phyloP scores from a whole-genome alignment of 441 rosid species.

The Caryocar brasiliense region DNA sequence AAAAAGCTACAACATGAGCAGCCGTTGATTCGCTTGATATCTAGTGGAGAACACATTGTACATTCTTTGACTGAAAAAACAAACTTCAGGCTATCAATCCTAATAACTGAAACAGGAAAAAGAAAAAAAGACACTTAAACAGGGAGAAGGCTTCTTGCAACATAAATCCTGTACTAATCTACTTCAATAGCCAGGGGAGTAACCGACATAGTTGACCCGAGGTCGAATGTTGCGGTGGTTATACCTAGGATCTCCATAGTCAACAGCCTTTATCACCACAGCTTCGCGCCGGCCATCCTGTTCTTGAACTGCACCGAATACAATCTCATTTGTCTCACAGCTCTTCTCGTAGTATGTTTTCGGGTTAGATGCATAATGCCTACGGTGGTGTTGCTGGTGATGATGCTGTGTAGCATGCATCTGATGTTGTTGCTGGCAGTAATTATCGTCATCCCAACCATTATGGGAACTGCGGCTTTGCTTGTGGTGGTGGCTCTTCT shows the following conservation, averaged over 20 bases:
- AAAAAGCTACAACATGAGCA: too few species aligned
- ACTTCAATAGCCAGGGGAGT: slow-evolving; percentile 36
- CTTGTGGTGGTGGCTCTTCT: slow-evolving; percentile 33
- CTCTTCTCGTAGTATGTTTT: slow-evolving; percentile 55
- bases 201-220: slow-evolving; percentile 50
- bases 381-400: slow-evolving; percentile 38
- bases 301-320: slow-evolving; percentile 85
- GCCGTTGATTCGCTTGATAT: too few species aligned
- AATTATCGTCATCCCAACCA: slow-evolving; percentile 34
- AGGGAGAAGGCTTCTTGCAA: too few species aligned
- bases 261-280: slow-evolving; percentile 85
- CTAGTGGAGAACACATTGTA: too few species aligned
- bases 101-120: too few species aligned
- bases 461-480: slow-evolving; percentile 37
- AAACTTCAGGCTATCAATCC: too few species aligned
- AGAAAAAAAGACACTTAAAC: too few species aligned
- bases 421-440: slow-evolving; percentile 31
- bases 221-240: slow-evolving; percentile 57
- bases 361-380: slow-evolving; percentile 34
- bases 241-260: slow-evolving; percentile 53
- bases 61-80: too few species aligned
- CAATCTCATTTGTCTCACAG: slow-evolving; percentile 78
- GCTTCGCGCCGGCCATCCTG: slow-evolving; percentile 82
- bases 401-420: too few species aligned
- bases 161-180: too few species aligned